A percentile compares a stretch with the other conserved stretches of the same genome.
phyloP scores from a whole-genome alignment of 2,329 filamentous ascomycete species.

The Nannizziopsis barbatae region DNA sequence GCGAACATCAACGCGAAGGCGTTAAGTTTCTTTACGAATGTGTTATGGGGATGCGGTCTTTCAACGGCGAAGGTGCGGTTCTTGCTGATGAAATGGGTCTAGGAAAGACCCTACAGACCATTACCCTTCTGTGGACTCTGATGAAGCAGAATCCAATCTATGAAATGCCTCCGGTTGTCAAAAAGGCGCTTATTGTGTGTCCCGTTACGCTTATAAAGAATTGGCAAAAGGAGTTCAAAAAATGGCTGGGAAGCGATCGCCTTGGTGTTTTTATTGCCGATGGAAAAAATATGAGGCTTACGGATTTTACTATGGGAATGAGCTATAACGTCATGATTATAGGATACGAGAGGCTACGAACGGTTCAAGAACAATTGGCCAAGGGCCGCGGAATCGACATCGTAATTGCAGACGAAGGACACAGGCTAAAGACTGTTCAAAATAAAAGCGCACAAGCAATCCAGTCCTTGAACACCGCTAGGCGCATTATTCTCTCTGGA shows the following conservation, averaged over 20 bases:
- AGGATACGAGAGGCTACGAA: slow-evolving; percentile 58
- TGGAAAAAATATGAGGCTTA: slow-evolving; percentile 48
- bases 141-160: slow-evolving; percentile 60
- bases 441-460: slow-evolving; percentile 59
- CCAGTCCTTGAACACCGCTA: slow-evolving; percentile 50
- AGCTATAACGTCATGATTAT: slow-evolving; percentile 62
- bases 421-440: slow-evolving; percentile 56
- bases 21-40: slow-evolving; percentile 64
- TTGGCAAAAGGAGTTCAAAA: slow-evolving; percentile 61
- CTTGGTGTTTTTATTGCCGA: slow-evolving; percentile 58
- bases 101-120: slow-evolving; percentile 63
- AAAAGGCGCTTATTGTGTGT: slow-evolving; percentile 61
- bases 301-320: slow-evolving; percentile 58
- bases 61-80: slow-evolving; percentile 57
- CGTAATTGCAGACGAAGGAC: slow-evolving; percentile 58
- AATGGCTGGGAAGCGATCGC: slow-evolving; percentile 61
- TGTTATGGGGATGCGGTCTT: slow-evolving; percentile 59
- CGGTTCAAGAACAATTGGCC: slow-evolving; percentile 53
- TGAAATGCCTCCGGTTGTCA: slow-evolving; percentile 49
- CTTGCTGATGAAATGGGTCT: slow-evolving; percentile 67
- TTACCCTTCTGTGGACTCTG: slow-evolving; percentile 59
- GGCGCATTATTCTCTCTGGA: slow-evolving; percentile 53
- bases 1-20: slow-evolving; percentile 58
- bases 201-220: slow-evolving; percentile 62
- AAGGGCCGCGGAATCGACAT: slow-evolving; percentile 56